Base-by-base conservation (phyloP, 2,329 filamentous ascomycete species). In the Scedosporium aurantiacum region DNA sequence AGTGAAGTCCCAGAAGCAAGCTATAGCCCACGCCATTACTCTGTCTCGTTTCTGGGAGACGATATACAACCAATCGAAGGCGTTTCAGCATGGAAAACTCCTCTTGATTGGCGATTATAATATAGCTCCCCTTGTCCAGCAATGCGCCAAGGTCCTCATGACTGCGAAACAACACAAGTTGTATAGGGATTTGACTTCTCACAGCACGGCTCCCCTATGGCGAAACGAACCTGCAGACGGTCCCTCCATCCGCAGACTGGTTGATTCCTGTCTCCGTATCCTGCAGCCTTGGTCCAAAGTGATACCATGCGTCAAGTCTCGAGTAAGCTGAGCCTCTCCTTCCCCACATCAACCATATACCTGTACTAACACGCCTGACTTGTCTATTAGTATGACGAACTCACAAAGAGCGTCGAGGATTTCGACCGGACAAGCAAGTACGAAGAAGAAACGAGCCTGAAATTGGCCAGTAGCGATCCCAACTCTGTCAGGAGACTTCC, bases 141-240 rank as follows among this genome's bases (percentile, higher is more conserved):
- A 65, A 8, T 61, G 63, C 18, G 64, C 64, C 8, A 65, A 66
- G 56, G 68, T 76, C 12, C 65, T 76, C 18, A 63, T 76, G 37
- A 67, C 71, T 16, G 72, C 74, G 23, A 64, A 72, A 28, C 69
- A 74, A 55, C 69, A 75, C 58, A 64, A 67, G 16, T 66, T 76
- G 4, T 75, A 72, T 61, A 66, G 67, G 52, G 67, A 75, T 45
- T 62, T 76, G 12, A 67, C 67, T 2, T 68, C 71, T 2, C 67
- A 70, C 23, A 74, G 72, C 16, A 75, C 74, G 1, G 74, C 72
- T 6, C 73, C 74, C 4, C 65, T 73, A 2, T 73, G 72, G 69
- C 67, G 70, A 32, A 67, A 69, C 23, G 69, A 70, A 5, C 64
- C 67, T 1, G 69, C 71, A 2, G 69, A 71, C 59, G 72, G 74